Evolutionary conservation across 257 asterid genomes (phyloP).

Genomic region (Forsythia suspensa): DNA sequence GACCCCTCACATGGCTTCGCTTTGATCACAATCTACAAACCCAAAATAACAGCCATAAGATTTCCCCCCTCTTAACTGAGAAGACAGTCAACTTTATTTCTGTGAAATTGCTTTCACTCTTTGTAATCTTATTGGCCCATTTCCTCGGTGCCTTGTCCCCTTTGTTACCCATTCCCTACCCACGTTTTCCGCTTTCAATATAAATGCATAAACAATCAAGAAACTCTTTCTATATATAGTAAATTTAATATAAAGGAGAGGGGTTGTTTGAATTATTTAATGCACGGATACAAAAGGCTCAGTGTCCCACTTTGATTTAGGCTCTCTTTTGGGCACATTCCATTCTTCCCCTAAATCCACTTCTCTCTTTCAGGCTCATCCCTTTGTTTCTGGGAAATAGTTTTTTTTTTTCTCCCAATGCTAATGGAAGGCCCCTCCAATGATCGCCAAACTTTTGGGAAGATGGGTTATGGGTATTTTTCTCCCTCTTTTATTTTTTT

Average conservation of each 20-base stretch:
- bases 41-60: background rate
- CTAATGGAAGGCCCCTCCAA: slow-evolving; percentile 71
- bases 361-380: slow-evolving; percentile 20
- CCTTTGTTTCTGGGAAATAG: slow-evolving; percentile 18
- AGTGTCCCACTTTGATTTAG: slow-evolving; percentile 27
- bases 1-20: background rate
- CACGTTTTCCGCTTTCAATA: slow-evolving; percentile 47
- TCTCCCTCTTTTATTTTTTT: background rate
- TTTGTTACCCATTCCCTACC: slow-evolving; percentile 42
- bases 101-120: slow-evolving; percentile 30
- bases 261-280: slow-evolving; percentile 18
- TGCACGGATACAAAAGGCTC: slow-evolving; percentile 18
- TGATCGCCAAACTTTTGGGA: slow-evolving; percentile 93
- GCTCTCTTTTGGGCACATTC: slow-evolving; percentile 29
- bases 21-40: background rate
- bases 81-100: slow-evolving; percentile 21
- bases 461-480: slow-evolving; percentile 94
- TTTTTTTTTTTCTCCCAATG: slow-evolving; percentile 32
- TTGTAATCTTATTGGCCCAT: slow-evolving; percentile 43
- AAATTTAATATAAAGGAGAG: slow-evolving; percentile 8
- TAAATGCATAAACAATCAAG: slow-evolving; percentile 14
- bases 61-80: slow-evolving; percentile 20
- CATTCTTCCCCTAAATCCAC: slow-evolving; percentile 28
- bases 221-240: slow-evolving; percentile 38
- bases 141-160: slow-evolving; percentile 50